A percentile compares a stretch with the other conserved stretches of the same genome.
Evolutionary conservation across 1,284 basidiomycete genomes (phyloP).

Genomic region (Cryptococcus sp.): DNA sequence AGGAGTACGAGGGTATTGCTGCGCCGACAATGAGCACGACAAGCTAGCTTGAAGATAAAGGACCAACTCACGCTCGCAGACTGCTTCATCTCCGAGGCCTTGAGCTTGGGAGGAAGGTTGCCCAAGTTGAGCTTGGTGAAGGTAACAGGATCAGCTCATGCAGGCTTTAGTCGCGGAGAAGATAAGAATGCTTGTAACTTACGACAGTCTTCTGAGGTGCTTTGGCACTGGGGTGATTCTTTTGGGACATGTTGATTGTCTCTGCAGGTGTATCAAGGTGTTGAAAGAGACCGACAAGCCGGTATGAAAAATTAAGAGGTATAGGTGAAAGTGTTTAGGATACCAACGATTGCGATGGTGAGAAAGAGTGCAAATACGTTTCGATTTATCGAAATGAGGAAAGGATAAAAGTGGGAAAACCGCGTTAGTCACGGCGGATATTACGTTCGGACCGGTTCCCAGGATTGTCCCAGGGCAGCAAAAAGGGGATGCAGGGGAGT

Average conservation of each 20-base stretch:
- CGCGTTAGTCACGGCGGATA: neutral
- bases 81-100: conserved; percentile 45
- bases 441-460: no score
- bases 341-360: no score
- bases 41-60: neutral
- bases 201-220: conserved; percentile 44
- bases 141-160: neutral
- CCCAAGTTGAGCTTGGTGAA: conserved; percentile 49
- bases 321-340: no score
- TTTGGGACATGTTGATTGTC: conserved; percentile 22
- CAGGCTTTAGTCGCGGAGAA: neutral
- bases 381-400: neutral
- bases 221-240: conserved; percentile 40
- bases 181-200: neutral
- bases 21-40: neutral
- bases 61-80: conserved; percentile 36
- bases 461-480: neutral
- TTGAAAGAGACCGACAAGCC: no score
- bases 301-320: no score
- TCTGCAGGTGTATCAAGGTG: neutral
- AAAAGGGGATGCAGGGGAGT: neutral
- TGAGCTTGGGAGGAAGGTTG: conserved; percentile 52
- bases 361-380: no score
- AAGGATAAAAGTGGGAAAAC: neutral
- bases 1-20: conserved; percentile 56